Base-by-base conservation (phyloP, 1,284 basidiomycete genomes). In the Porphyrellus sp. region DNA sequence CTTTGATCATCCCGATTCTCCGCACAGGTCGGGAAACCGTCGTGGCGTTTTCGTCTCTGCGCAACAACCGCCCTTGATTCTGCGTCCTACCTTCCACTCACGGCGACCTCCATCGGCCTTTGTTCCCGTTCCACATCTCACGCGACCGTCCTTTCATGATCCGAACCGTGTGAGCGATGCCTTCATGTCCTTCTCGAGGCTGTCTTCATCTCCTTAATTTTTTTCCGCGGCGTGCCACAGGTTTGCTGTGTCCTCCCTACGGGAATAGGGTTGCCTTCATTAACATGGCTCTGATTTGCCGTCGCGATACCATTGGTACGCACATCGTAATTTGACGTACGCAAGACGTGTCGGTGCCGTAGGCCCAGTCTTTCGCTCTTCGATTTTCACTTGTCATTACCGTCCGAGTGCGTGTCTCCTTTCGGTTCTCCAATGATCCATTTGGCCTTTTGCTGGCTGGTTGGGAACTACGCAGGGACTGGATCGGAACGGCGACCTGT, bases 381-480 rank as follows among this genome's bases (percentile, higher is more conserved):
- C 63, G 63, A 62, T 62, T 34, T 64, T 64, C 61, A 62, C 63
- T 13, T 28, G 40, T 59, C 60, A 64, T 63, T 59, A 64, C 60
- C 62, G 63, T 34, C 24, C 39, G 24, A 28, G 18, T 28, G 25
- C 35, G 34, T 49, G 39, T 49, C 49, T 39, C 34, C 42, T 33
- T 42, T 38, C 12, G 42, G 50, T 54, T 56, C 52, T 54, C 47
- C 24, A 50, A 41, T 31, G n/a, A 35, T 49, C 27, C 16, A 35
- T 55, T 59, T 33, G 39, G 46, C 42, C 39, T 49, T 42, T 46
- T 9, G 6, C 33, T 44, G 27, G 3, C 58, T 27, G 8, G n/a
- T 59, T 40, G 44, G 16, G 38, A 12, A 8, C 27, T 23, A 21
- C 12, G 21, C 38, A 48, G 47, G 50, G 28, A 6, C 15, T 16